These are phyloP conservation scores for Candida sp. DNA, from an alignment of 1,139 yeast species.

Conservation along the genomic window DNA sequence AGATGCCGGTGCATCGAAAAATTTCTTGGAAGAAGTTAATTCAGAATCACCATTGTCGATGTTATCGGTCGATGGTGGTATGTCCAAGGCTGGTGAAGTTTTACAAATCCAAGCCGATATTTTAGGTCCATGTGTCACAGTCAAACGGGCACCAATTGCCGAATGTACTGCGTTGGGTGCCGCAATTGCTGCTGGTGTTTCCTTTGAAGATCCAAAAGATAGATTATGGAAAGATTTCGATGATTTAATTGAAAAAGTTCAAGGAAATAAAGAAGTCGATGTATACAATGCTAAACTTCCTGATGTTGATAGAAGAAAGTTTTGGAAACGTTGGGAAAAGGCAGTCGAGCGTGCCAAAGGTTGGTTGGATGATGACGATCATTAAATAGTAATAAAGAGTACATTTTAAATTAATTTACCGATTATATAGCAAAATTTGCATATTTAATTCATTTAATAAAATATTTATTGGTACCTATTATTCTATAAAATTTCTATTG, in stretches of 20 bases:
- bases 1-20: slow-evolving; percentile 64
- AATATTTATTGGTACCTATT: too few relatives aligned
- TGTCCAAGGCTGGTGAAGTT: slow-evolving; percentile 89
- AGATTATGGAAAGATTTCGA: slow-evolving; percentile 74
- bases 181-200: slow-evolving; percentile 92
- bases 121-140: slow-evolving; percentile 81
- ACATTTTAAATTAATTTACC: too few relatives aligned
- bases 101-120: slow-evolving; percentile 95
- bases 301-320: slow-evolving; percentile 57
- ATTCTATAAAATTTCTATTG: too few relatives aligned
- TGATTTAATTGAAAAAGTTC: slow-evolving; percentile 47
- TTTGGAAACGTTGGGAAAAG: slow-evolving; percentile 77
- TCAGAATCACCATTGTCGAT: slow-evolving; percentile 45
- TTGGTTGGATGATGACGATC: slow-evolving; percentile 57
- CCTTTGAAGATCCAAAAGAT: slow-evolving; percentile 53
- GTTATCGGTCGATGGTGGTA: slow-evolving; percentile 90
- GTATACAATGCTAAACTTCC: slow-evolving; percentile 56
- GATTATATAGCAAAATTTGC: too few relatives aligned
- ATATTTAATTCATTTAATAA: too few relatives aligned
- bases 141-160: slow-evolving; percentile 74
- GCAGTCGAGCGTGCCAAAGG: slow-evolving; percentile 77
- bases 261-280: slow-evolving; percentile 28
- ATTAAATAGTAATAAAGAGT: too few relatives aligned
- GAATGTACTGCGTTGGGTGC: slow-evolving; percentile 98
- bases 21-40: slow-evolving; percentile 42